phyloP scores from a whole-genome alignment of 257 asterid species.

The Scutellaria baicalensis region DNA sequence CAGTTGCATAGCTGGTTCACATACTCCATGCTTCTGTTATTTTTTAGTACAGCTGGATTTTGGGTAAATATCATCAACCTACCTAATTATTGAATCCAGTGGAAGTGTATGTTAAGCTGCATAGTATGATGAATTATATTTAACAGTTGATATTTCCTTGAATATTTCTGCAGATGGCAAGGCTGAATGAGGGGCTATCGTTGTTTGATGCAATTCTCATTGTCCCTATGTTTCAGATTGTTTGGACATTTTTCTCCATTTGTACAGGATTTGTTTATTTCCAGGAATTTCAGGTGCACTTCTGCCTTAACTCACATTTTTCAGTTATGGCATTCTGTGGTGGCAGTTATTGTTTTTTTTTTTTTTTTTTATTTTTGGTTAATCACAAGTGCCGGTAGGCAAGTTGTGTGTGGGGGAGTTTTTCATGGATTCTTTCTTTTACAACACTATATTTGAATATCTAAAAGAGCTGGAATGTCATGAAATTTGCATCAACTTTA shows the following conservation, averaged over 20 bases:
- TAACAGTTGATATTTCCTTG: conserved; percentile 12
- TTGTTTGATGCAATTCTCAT: conserved; percentile 92
- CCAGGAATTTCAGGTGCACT: conserved; percentile 89
- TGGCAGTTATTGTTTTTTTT: not conserved
- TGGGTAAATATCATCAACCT: conserved; percentile 52
- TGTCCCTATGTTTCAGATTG: conserved; percentile 98
- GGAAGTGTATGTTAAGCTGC: not conserved
- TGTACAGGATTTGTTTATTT: conserved; percentile 97
- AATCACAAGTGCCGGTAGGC: not conserved
- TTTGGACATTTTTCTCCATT: conserved; percentile 95
- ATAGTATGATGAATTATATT: not conserved
- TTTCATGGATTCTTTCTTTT: not conserved
- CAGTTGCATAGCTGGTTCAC: conserved; percentile 96
- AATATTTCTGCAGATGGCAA: conserved; percentile 69
- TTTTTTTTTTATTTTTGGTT: conserved; percentile 3
- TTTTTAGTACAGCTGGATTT: conserved; percentile 95
- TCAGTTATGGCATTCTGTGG: not conserved
- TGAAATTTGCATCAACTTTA: not conserved
- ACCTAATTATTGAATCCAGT: conserved; percentile 7
- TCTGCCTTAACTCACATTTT: conserved; percentile 3
- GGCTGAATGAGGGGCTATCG: conserved; percentile 88
- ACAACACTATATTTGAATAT: not conserved
- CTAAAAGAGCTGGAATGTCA: not conserved
- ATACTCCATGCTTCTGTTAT: conserved; percentile 74
- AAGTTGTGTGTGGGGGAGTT: not conserved